phyloP scores from a whole-genome alignment of 1,284 basidiomycete species.

The Tilletia caries region DNA sequence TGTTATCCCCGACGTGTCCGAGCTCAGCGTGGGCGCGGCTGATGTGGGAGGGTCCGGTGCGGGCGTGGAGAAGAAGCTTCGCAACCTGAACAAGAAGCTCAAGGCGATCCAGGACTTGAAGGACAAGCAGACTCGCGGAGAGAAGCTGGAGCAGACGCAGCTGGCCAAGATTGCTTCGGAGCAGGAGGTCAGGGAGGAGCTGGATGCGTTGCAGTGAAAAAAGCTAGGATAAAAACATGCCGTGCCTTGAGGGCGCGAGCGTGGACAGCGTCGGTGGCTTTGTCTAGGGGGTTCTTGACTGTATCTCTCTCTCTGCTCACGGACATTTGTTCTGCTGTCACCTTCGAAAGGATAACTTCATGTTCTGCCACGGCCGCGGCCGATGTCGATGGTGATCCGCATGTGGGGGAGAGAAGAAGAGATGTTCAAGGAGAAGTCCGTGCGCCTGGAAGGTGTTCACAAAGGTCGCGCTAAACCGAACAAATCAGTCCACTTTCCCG shows the following conservation, averaged over 20 bases:
- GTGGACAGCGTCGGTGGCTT: neutral
- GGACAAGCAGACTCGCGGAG: constrained; percentile 78
- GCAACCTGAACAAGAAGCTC: constrained; percentile 91
- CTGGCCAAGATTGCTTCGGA: constrained; percentile 91
- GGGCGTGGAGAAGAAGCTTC: constrained; percentile 56
- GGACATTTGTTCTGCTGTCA: too few species aligned
- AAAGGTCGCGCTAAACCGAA: too few species aligned
- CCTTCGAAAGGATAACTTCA: too few species aligned
- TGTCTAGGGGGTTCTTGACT: neutral
- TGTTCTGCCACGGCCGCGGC: too few species aligned
- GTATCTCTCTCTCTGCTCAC: neutral
- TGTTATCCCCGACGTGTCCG: constrained; percentile 8
- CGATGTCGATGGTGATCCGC: too few species aligned
- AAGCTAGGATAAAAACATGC: too few species aligned
- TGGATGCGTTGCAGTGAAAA: constrained; percentile 58
- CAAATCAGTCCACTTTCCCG: too few species aligned
- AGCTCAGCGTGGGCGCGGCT: constrained; percentile 23
- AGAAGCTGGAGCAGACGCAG: constrained; percentile 86
- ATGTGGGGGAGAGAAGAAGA: too few species aligned
- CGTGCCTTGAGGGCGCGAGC: too few species aligned
- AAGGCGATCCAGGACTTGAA: constrained; percentile 91
- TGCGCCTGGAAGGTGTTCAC: too few species aligned
- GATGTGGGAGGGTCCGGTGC: constrained; percentile 42
- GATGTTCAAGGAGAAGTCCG: too few species aligned
- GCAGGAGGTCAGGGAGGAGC: constrained; percentile 74